A percentile compares a stretch with the other conserved stretches of the same genome.
Conservation (phyloP, 768 basidiomycete genomes). For the Infundibulicybe gibba region DNA sequence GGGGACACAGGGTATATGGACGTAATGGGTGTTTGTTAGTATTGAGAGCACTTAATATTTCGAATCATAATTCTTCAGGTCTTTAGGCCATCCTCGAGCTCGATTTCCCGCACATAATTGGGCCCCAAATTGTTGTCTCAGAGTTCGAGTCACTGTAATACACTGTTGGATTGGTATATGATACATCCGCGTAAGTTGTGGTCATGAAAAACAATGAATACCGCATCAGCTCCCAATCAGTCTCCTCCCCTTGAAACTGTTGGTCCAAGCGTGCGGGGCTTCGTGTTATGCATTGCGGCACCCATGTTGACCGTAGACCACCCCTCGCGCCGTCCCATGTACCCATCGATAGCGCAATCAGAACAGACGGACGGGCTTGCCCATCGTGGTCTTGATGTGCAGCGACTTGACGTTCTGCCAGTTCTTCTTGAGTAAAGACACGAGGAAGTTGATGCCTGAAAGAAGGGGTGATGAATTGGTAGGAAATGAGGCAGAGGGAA, state of each 20-base stretch:
- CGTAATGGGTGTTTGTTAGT: no score
- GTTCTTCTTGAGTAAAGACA: conserved; percentile 99
- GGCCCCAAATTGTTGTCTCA: no score
- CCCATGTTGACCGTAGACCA: conserved; percentile 16
- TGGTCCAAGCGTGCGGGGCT: conserved; percentile 99
- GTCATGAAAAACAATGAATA: conserved; percentile 20
- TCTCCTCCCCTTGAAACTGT: conserved; percentile 68
- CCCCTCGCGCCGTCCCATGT: conserved; percentile 14
- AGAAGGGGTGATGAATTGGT: conserved; percentile 4
- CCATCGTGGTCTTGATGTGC: conserved; percentile 99
- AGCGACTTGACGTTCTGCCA: conserved; percentile 99
- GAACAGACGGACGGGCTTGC: conserved; percentile 95
- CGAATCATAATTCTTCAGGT: no score
- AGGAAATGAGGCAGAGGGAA: background rate
- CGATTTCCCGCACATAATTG: no score
- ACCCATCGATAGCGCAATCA: conserved; percentile 32
- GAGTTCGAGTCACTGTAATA: no score
- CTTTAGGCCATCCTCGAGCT: no score
- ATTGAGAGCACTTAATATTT: no score
- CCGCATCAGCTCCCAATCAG: conserved; percentile 89
- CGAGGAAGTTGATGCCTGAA: conserved; percentile 97
- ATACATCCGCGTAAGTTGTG: no score
- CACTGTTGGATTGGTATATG: no score
- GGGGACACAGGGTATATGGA: no score
- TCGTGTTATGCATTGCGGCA: conserved; percentile 84